Evolutionary conservation across 768 basidiomycete species (phyloP), one percentile per base, ranked within the genome.

Genomic region (Tulasnella sp.): DNA sequence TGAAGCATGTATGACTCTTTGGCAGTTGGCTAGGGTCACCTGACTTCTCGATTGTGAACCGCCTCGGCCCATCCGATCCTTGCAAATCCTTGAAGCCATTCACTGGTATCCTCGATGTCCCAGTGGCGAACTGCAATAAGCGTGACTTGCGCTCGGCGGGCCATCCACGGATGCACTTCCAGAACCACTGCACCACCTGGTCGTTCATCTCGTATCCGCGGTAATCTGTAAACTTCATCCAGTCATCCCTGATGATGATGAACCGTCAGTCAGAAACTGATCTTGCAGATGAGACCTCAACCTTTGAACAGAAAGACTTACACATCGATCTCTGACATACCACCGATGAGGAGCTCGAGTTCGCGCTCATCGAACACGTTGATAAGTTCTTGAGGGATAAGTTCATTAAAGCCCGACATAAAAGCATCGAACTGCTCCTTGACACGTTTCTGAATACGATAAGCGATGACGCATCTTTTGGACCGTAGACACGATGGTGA

Each of bases 281-380:
- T 38, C 34, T 15, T 38, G 34, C 34, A 43, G 56, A 56, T n/a
- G 22, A 10, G 15, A 24, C 48, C n/a, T 19, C 22, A 38, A 38
- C 34, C 34, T 17, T n/a, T n/a, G n/a, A n/a, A n/a, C n/a, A n/a
- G n/a, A n/a, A n/a, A n/a, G 17, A 80, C 87, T 60, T 83, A 89
- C 80, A 98, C 92, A 68, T 99, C 96, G 65, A 98, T 97, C 74
- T 99, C 96, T 48, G 93, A 96, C 91, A 98, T 97, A 66, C 96
- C 96, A 67, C 96, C 96, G 64, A 99, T 98, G 57, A 99, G 79
- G 53, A 98, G 74, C 73, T 97, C 94, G 9, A 99, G 79, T 68
- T 99, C 96, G 54, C 96, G 83, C 74, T 99, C 96, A 67, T 99
- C 96, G 66, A 99, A 99, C 51, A 99, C 96, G 61, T 93, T 97